phyloP scores from a whole-genome alignment of 1,139 yeast species.

The Nakaseomyces sp. region DNA sequence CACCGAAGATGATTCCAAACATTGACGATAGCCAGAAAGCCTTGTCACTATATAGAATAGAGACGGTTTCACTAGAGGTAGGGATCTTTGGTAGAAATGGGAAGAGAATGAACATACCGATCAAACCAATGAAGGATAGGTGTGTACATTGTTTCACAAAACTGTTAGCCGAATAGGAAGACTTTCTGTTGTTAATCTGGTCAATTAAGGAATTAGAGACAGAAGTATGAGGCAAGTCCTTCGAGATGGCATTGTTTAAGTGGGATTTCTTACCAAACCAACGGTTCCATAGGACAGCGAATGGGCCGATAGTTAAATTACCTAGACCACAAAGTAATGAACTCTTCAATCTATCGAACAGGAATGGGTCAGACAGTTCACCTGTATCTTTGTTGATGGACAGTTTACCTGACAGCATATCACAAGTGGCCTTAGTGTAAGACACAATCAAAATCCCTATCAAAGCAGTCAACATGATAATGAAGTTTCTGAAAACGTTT shows the following conservation, averaged over 20 bases:
- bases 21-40: slow-evolving; percentile 21
- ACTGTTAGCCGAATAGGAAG: slow-evolving; percentile 8
- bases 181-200: slow-evolving; percentile 11
- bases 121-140: slow-evolving; percentile 19
- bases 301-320: slow-evolving; percentile 24
- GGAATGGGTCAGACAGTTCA: slow-evolving; percentile 26
- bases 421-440: slow-evolving; percentile 24
- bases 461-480: slow-evolving; percentile 12
- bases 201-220: slow-evolving; percentile 17
- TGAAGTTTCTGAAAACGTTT: slow-evolving; percentile 12
- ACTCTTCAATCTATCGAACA: slow-evolving; percentile 27
- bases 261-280: slow-evolving; percentile 13
- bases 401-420: slow-evolving; percentile 22
- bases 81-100: slow-evolving; percentile 20
- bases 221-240: slow-evolving; percentile 10
- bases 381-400: slow-evolving; percentile 23
- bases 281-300: slow-evolving; percentile 20
- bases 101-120: slow-evolving; percentile 16
- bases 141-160: slow-evolving; percentile 18
- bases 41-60: slow-evolving; percentile 16
- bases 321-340: slow-evolving; percentile 25
- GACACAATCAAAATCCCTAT: slow-evolving; percentile 19
- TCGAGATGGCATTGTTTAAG: slow-evolving; percentile 7
- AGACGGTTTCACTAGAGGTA: slow-evolving; percentile 12
- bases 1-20: slow-evolving; percentile 20